Base-by-base conservation (phyloP, 2,329 filamentous ascomycete genomes). In the Colletotrichum navitas region DNA sequence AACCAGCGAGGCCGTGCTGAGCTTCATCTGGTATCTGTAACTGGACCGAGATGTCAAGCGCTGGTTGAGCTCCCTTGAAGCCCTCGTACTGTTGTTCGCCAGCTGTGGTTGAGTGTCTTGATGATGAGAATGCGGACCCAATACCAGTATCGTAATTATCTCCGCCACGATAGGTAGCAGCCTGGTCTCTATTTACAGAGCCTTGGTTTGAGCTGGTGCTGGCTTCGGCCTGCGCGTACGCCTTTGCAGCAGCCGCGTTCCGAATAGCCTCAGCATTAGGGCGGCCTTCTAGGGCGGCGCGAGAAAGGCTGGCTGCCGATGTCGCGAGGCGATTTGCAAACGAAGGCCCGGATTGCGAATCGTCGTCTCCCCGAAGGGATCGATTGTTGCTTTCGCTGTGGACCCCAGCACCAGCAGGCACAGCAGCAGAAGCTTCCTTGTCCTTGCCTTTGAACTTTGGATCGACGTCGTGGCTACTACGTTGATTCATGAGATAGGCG, bases 111-210 rank as follows among this genome's bases (percentile, higher is more conserved):
- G 49, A n/a, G 21, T 49, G 39, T 11, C 18, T 49, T 36, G 55
- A 26, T 74, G 76, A 41, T 76, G 73, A n/a, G 41, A 61, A 64
- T n/a, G 55, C 26, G 10, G 34, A 24, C 24, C 18, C 56, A 39
- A 34, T 8, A 43, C 58, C 39, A 24, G 43, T 24, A 24, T n/a
- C 43, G 16, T 36, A 10, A 43, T 24, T 39, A 54, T 24, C 29
- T 29, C 7, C 32, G 18, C 34, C 34, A 36, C n/a, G 60, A 29
- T 58, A 64, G 41, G 21, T 26, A 36, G 66, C 66, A 34, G 52
- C 41, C 52, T 51, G 29, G 26, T 24, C 39, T 7, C 24, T 34
- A 34, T 29, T n/a, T 21, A 34, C 32, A 24, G 52, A 63, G 21
- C 34, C 43, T 3, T 47, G 49, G 6, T 34, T 41, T 24, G 69